phyloP scores from a whole-genome alignment of 2,329 filamentous ascomycete species.

The Fusarium nodosum region DNA sequence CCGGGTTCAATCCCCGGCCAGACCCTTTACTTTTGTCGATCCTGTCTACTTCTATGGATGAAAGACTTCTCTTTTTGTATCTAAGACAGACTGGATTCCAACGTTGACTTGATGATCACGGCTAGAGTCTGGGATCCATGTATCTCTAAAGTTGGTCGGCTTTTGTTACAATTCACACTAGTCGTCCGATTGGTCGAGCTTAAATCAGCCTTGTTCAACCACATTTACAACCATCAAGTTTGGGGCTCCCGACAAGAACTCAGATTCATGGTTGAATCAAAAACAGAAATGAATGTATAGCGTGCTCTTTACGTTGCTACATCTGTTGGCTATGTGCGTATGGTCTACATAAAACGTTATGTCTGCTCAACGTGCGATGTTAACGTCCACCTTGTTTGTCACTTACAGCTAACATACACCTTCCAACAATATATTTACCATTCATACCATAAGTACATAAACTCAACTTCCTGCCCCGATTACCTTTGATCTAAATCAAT shows the following conservation, averaged over 20 bases:
- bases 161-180: background rate
- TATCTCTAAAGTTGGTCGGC: background rate
- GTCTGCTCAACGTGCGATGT: background rate
- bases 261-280: background rate
- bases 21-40: slow-evolving; percentile 53
- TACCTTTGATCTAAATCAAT: background rate
- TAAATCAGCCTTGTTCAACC: slow-evolving; percentile 25
- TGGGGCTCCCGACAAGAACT: background rate
- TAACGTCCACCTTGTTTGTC: background rate
- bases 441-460: background rate
- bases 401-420: background rate
- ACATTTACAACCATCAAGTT: background rate
- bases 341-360: background rate
- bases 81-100: background rate
- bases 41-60: background rate
- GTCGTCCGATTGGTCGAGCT: slow-evolving; percentile 21
- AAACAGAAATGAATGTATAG: background rate
- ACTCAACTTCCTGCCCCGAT: background rate
- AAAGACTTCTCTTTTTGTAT: slow-evolving; percentile 4
- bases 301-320: too few species aligned
- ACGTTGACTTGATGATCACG: too few species aligned
- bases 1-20: slow-evolving; percentile 63
- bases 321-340: background rate
- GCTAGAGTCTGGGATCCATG: background rate
- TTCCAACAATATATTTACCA: background rate